Evolutionary conservation across 2,329 filamentous ascomycete species (phyloP).

Genomic region (Ophiostoma australiae): DNA sequence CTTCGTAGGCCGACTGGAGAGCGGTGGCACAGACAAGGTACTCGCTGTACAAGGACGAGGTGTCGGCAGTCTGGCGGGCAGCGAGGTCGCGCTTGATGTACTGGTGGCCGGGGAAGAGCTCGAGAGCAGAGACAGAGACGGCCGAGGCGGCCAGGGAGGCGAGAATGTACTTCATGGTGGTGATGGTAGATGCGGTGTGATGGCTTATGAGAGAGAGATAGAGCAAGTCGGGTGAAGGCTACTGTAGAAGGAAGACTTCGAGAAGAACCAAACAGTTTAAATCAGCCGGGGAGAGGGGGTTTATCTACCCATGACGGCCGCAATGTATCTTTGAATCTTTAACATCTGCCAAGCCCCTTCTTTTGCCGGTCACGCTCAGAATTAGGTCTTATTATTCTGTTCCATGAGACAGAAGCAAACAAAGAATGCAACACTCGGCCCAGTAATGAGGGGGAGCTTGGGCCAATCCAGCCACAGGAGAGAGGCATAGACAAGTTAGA

Average conservation of each 20-base stretch:
- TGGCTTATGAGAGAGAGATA: not conserved
- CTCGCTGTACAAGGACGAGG: not conserved
- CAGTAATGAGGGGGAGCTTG: not conserved
- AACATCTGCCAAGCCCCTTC: not conserved
- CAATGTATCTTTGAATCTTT: not conserved
- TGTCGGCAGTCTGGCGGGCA: conserved; percentile 29
- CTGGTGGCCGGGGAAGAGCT: conserved; percentile 25
- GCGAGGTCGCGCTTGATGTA: conserved; percentile 26
- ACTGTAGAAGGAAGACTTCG: not conserved
- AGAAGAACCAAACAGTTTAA: not conserved
- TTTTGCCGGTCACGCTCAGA: not conserved
- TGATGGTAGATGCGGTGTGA: not conserved
- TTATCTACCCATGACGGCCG: not conserved
- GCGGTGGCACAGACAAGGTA: conserved; percentile 26
- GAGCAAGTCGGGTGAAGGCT: not conserved
- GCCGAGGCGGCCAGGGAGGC: conserved; percentile 28
- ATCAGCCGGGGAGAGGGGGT: not conserved
- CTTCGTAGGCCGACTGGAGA: conserved; percentile 27
- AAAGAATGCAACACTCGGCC: not conserved
- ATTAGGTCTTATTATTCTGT: not conserved
- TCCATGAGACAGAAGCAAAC: not conserved
- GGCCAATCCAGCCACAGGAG: not conserved
- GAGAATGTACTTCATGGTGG: conserved; percentile 10
- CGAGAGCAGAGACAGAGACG: conserved; percentile 26
- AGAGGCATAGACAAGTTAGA: not conserved